phyloP scores from a whole-genome alignment of 179 eudicot species.

The Kewa caespitosa region DNA sequence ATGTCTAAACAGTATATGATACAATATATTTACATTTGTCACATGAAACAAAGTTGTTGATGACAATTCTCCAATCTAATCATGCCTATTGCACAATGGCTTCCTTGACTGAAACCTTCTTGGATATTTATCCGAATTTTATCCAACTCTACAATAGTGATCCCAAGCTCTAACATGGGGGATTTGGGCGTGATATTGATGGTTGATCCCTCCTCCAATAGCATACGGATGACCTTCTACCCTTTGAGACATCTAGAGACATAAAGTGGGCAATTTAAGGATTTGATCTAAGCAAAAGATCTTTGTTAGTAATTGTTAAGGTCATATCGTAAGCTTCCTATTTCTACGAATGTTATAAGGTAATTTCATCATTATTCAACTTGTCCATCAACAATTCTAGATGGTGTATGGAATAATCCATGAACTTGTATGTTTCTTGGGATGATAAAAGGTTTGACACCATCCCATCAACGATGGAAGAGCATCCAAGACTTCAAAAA shows the following conservation, averaged over 20 bases:
- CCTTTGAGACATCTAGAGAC: background rate
- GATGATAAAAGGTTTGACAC: background rate
- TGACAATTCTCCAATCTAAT: background rate
- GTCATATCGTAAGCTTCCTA: background rate
- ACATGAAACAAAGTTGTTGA: background rate
- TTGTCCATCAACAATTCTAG: background rate
- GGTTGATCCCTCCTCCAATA: background rate
- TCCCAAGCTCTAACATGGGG: background rate
- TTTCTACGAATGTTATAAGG: background rate
- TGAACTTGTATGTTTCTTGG: background rate
- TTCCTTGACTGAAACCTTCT: background rate
- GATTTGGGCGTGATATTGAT: background rate
- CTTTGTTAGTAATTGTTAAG: background rate
- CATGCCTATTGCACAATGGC: constrained; percentile 2
- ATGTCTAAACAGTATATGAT: background rate
- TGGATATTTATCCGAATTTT: background rate
- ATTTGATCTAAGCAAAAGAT: background rate
- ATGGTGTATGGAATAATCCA: background rate
- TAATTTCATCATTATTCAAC: background rate
- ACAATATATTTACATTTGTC: too few relatives aligned
- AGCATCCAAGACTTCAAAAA: background rate
- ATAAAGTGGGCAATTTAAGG: constrained; percentile 8
- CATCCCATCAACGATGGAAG: background rate
- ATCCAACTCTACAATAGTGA: background rate
- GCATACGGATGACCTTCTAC: background rate